Evolutionary conservation across 2,329 filamentous ascomycete genomes (phyloP).

Genomic region (Colletotrichum sansevieriae): DNA sequence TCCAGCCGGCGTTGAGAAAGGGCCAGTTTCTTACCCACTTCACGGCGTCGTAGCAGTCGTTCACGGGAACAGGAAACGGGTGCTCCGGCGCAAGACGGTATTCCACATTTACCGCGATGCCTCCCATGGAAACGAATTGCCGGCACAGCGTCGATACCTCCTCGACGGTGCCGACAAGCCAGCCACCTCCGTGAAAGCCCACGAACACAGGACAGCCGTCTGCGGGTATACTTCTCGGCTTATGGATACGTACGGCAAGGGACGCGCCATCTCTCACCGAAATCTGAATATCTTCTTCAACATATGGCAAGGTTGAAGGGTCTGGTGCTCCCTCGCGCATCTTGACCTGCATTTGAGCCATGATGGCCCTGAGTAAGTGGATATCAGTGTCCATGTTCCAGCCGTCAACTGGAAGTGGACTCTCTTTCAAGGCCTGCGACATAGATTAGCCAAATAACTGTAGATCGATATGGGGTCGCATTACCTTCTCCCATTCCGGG

Average conservation of each 20-base stretch:
- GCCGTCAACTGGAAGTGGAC: constrained; percentile 39
- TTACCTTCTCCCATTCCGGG: constrained; percentile 42
- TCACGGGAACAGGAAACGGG: constrained; percentile 46
- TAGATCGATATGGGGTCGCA: constrained; percentile 22
- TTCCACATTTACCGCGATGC: constrained; percentile 46
- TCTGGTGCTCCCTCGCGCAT: constrained; percentile 34
- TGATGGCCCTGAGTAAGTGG: constrained; percentile 41
- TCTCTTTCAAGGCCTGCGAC: constrained; percentile 11
- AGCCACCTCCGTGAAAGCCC: constrained; percentile 49
- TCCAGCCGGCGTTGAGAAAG: not conserved
- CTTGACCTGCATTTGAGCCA: constrained; percentile 39
- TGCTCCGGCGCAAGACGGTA: constrained; percentile 49
- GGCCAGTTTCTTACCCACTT: constrained; percentile 43
- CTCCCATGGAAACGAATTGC: constrained; percentile 46
- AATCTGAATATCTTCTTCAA: constrained; percentile 44
- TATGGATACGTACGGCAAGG: constrained; percentile 45
- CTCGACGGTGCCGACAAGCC: constrained; percentile 46
- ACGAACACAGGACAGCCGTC: constrained; percentile 46
- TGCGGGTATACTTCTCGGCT: constrained; percentile 35
- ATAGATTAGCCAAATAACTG: not conserved
- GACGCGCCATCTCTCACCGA: constrained; percentile 43
- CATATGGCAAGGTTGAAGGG: constrained; percentile 40
- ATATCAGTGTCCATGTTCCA: constrained; percentile 46
- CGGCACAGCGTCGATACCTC: constrained; percentile 45
- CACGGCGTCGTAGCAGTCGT: constrained; percentile 48